phyloP scores from a whole-genome alignment of 441 rosid species.

The Gossypium schwendimanii region DNA sequence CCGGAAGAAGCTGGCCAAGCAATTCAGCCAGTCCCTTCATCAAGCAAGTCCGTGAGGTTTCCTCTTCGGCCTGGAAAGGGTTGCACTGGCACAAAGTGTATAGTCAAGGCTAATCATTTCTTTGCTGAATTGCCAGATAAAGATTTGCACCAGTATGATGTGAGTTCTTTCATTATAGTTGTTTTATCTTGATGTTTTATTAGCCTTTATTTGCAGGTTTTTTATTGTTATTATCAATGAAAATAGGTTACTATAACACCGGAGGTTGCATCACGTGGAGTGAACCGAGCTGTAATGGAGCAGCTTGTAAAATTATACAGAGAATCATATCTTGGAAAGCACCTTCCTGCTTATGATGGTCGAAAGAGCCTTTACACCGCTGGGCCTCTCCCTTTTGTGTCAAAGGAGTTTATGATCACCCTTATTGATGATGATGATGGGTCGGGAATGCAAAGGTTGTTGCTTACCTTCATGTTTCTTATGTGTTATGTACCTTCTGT shows the following conservation, averaged over 20 bases:
- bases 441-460: constrained; percentile 68
- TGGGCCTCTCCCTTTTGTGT: constrained; percentile 73
- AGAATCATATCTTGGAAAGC: constrained; percentile 75
- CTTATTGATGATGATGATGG: constrained; percentile 88
- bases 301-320: constrained; percentile 47
- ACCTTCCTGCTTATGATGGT: constrained; percentile 93
- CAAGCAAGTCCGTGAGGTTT: constrained; percentile 72
- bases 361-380: constrained; percentile 91
- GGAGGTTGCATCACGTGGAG: constrained; percentile 74
- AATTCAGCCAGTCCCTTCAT: constrained; percentile 51
- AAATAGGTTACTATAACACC: constrained; percentile 77
- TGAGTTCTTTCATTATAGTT: constrained; percentile 30
- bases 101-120: constrained; percentile 92
- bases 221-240: not conserved
- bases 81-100: constrained; percentile 46
- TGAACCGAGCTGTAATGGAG: constrained; percentile 82
- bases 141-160: constrained; percentile 94
- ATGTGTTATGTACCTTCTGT: not conserved
- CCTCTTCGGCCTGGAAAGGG: constrained; percentile 90
- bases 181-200: constrained; percentile 8
- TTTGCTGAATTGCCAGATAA: constrained; percentile 86
- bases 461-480: not conserved
- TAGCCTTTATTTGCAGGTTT: not conserved
- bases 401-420: constrained; percentile 65
- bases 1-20: constrained; percentile 57